Evolutionary conservation across 768 basidiomycete genomes (phyloP), one percentile per base, ranked within the genome.

Genomic region (Tremella fuciformis): DNA sequence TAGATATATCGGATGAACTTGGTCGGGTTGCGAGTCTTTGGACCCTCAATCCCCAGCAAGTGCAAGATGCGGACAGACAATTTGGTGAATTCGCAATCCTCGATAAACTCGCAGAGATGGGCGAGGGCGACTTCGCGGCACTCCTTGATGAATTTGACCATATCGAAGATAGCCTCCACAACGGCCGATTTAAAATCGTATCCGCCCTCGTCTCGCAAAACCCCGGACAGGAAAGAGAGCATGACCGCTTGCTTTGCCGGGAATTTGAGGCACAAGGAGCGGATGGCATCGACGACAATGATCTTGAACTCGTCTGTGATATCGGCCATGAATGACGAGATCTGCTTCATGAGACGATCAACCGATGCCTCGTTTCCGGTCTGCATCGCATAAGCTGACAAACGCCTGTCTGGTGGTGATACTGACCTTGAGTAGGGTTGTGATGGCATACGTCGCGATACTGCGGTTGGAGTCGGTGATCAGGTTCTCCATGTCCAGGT

Each of bases 261-360:
- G 83, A 99, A 99, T 78, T 99, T 99, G 80, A 99, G 86, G 79
- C 93, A 98, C 26, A 99, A 85, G 8, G 94, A 91, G 51, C 96
- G 89, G 76, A 99, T 92, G 58, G 96, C 96, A 61, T 97, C 92
- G 56, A 99, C 96, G 50, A 99, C 96, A 79, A 99, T 96, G 75
- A 98, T 93, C 81, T 97, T 98, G 84, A 99, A 99, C 79, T 99
- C 96, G 78, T 99, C 96, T 65, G 91, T 94, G 79, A 99, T 98
- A 78, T 99, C 96, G 57, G 87, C 84, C 93, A 99, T 96, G 82
- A 99, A 99, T 40, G 91, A 88, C 25, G 91, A 89, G 65, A 99
- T 99, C 79, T 98, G 94, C 77, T 97, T 98, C 86, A 99, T 98
- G 63, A 99, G 84, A 51, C 96, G 86, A 79, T 99, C 96, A 38